Base-by-base conservation (phyloP, 2,329 filamentous ascomycete species). In the Teratosphaeriaceae sp. region DNA sequence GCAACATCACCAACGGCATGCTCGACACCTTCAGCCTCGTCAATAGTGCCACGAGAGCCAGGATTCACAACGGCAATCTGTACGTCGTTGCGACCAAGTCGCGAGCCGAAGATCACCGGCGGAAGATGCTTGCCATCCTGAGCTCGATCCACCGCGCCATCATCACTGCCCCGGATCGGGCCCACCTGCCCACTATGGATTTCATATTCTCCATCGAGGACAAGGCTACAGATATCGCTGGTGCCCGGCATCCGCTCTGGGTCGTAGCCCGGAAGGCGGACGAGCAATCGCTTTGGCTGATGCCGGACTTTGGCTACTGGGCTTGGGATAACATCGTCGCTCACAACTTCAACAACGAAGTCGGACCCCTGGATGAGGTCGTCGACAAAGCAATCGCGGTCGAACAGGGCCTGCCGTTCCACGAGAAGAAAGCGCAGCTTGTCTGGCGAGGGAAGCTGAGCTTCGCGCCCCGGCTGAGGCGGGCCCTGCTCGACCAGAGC, bases 271-370 rank as follows among this genome's bases (percentile, higher is more conserved):
- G 51, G 35, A 43, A 47, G 30, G 51, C 50, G 8, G 40, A 42
- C 16, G 50, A 60, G 64, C 50, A 58, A 37, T 52, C 55, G 30
- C 46, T 60, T 31, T 75, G 73, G 73, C 58, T 76, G 18, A 74
- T 76, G 59, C 73, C 73, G 0, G 73, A 76, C 49, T 76, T 75
- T 48, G 72, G 70, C 19, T 74, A 71, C 58, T 76, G 71, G 70
- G 65, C 67, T 7, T 75, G 70, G 67, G 71, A 55, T 19, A 49
- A 54, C 11, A 52, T 57, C 2, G 51, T 49, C 18, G 8, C 45
- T 19, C 40, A 43, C 24, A 46, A 40, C 40, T 50, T 48, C 22
- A 27, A 24, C 38, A 46, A 51, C 16, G 36, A 49, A 3, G 43
- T 46, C 21, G 36, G 13, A 13, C 34, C 18, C 29, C 54, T 51